Percentiles rank a stretch among this genome's conserved stretches.
Evolutionary conservation across 2,329 filamentous ascomycete genomes (phyloP).

Genomic region (Juglanconis juglandina): DNA sequence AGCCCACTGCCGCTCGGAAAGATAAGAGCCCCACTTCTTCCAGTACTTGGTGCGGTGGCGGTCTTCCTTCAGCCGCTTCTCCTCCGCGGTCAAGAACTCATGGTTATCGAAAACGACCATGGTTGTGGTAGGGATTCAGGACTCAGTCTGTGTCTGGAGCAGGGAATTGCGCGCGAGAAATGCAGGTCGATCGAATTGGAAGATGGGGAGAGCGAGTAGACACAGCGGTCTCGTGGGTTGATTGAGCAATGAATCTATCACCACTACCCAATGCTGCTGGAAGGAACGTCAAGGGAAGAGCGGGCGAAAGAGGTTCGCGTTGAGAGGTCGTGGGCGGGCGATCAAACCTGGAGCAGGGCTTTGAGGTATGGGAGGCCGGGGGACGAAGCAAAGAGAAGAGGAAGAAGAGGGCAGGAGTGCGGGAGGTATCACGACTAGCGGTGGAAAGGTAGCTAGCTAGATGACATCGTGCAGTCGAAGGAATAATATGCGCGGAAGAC

Average conservation of each 20-base stretch:
- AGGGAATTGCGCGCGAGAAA: background rate
- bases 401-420: background rate
- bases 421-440: conserved; percentile 1
- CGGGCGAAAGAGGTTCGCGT: background rate
- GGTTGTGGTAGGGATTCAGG: conserved; percentile 20
- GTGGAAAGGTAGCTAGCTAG: background rate
- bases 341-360: background rate
- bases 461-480: background rate
- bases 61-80: conserved; percentile 85
- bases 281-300: background rate
- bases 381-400: background rate
- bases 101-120: conserved; percentile 92
- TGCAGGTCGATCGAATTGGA: background rate
- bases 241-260: too few relatives aligned
- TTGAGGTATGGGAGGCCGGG: background rate
- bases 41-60: conserved; percentile 82
- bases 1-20: conserved; percentile 92
- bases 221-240: too few relatives aligned
- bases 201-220: too few relatives aligned
- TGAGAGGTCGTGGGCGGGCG: background rate
- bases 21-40: conserved; percentile 97
- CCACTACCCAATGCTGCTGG: background rate
- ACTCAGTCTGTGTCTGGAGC: background rate
- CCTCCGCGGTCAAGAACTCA: conserved; percentile 84
- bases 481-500: background rate